These are phyloP conservation scores for Starmera stellimalicola DNA, from an alignment of 1,139 yeast genomes.

Conservation along the genomic window DNA sequence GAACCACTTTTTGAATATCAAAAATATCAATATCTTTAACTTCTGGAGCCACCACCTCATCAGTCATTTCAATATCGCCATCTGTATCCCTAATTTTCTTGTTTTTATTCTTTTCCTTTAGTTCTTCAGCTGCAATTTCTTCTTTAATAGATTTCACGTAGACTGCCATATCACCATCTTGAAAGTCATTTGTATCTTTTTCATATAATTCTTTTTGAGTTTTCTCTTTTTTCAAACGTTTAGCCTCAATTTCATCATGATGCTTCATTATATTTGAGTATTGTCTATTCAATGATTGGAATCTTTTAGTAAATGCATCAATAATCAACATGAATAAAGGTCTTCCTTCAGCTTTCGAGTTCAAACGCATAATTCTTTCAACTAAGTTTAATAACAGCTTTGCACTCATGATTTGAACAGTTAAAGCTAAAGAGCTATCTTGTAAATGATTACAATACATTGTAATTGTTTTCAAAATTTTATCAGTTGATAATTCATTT, in stretches of 20 bases:
- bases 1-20: slow-evolving; percentile 37
- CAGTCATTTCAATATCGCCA: slow-evolving; percentile 24
- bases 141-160: slow-evolving; percentile 9
- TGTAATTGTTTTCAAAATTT: slow-evolving; percentile 80
- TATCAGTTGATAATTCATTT: slow-evolving; percentile 71
- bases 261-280: slow-evolving; percentile 58
- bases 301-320: slow-evolving; percentile 80
- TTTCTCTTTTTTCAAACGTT: slow-evolving; percentile 31
- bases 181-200: slow-evolving; percentile 24
- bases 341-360: slow-evolving; percentile 66
- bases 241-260: slow-evolving; percentile 45
- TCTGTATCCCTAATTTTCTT: too few species aligned
- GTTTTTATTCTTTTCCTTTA: slow-evolving; percentile 4
- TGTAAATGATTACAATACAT: slow-evolving; percentile 76
- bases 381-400: slow-evolving; percentile 79
- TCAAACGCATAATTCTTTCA: slow-evolving; percentile 73
- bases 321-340: slow-evolving; percentile 75
- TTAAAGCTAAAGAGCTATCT: slow-evolving; percentile 75
- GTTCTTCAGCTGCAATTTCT: slow-evolving; percentile 8
- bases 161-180: slow-evolving; percentile 17
- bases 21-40: slow-evolving; percentile 29
- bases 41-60: slow-evolving; percentile 14
- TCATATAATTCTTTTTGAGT: slow-evolving; percentile 35
- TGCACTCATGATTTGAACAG: slow-evolving; percentile 97
- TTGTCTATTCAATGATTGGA: slow-evolving; percentile 65